These are phyloP conservation scores for Blastocystis sp. DNA, from an alignment of 352 stramenopile genomes.

Conservation along the genomic window DNA sequence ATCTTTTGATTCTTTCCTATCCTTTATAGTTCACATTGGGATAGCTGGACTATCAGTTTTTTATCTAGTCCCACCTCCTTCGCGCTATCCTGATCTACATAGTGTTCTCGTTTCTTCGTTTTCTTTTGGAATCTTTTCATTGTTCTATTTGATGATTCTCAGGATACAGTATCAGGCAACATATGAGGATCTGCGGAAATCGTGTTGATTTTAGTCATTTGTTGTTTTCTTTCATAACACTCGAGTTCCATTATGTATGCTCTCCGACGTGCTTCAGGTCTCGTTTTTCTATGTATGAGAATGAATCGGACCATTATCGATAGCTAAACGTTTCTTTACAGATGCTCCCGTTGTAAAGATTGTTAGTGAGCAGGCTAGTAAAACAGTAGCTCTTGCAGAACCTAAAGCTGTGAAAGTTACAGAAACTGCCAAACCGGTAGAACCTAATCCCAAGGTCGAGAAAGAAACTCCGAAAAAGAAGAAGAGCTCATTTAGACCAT, in stretches of 20 bases:
- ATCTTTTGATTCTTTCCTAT: neutral
- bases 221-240: neutral
- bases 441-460: neutral
- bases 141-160: conserved; percentile 3
- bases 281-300: neutral
- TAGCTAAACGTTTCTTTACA: conserved; percentile 38
- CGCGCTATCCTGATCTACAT: conserved; percentile 48
- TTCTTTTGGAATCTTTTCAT: conserved; percentile 1
- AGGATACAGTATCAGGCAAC: neutral
- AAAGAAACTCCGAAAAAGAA: conserved; percentile 36
- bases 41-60: neutral
- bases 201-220: neutral
- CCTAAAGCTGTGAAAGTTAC: neutral
- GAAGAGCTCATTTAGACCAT: conserved; percentile 10
- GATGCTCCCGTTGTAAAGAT: conserved; percentile 50
- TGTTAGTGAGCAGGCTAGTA: neutral
- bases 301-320: neutral
- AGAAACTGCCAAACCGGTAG: neutral
- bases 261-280: neutral
- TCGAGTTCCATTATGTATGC: conserved; percentile 10
- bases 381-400: neutral
- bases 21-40: neutral
- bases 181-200: no score
- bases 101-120: conserved; percentile 43
- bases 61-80: conserved; percentile 30